These are phyloP conservation scores for Pleomassaria siparia DNA, from an alignment of 2,329 filamentous ascomycete genomes.

Conservation along the genomic window DNA sequence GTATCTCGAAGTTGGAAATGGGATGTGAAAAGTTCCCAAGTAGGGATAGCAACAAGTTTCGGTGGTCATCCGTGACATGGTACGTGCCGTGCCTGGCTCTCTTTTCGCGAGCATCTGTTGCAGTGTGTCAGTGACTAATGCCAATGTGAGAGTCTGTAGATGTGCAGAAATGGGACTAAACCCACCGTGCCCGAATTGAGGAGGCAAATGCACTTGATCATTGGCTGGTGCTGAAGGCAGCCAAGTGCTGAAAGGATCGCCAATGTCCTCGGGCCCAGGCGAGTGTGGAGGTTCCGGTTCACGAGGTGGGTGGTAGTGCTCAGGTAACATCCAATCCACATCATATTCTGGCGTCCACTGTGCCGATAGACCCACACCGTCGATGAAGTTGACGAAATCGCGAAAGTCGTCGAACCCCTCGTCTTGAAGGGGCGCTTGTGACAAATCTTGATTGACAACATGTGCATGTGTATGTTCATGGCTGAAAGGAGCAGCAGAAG, in stretches of 20 bases:
- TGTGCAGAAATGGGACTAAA: not conserved
- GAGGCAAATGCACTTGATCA: constrained; percentile 24
- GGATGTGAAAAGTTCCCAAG: constrained; percentile 21
- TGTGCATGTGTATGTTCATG: not conserved
- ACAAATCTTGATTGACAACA: not conserved
- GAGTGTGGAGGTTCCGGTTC: constrained; percentile 19
- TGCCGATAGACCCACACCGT: constrained; percentile 33
- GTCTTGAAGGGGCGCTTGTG: constrained; percentile 13
- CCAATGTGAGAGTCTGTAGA: not conserved
- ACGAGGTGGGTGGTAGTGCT: constrained; percentile 19
- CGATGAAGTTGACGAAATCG: constrained; percentile 37
- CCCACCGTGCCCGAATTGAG: constrained; percentile 20
- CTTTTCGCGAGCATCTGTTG: constrained; percentile 18
- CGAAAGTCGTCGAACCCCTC: constrained; percentile 34
- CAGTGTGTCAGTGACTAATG: not conserved
- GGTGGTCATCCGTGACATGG: constrained; percentile 29
- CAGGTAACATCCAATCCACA: constrained; percentile 26
- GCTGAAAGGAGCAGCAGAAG: not conserved
- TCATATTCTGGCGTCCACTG: constrained; percentile 36
- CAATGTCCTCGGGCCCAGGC: constrained; percentile 28
- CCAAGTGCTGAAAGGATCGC: constrained; percentile 35
- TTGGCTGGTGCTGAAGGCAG: constrained; percentile 31
- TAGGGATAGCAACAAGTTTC: constrained; percentile 22
- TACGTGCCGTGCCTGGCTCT: constrained; percentile 23
- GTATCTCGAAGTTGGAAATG: constrained; percentile 30